These are phyloP conservation scores for Fagus sylvatica DNA, from an alignment of 306 rosid species.

Conservation along the genomic window DNA sequence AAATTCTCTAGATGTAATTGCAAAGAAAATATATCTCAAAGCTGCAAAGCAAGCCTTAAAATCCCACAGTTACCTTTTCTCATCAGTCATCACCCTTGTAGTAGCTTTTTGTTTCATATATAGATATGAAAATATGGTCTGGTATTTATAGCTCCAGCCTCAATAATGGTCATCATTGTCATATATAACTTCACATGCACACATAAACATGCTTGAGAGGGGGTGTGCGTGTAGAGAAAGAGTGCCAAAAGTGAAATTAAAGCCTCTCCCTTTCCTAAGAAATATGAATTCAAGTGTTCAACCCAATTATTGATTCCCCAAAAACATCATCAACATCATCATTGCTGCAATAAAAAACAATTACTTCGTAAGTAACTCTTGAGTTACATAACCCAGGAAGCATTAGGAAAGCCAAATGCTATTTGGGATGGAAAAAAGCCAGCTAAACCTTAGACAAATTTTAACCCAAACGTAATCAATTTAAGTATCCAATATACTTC, in stretches of 20 bases:
- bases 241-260: background rate
- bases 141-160: background rate
- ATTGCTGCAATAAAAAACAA: background rate
- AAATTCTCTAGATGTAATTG: background rate
- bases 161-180: background rate
- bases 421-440: background rate
- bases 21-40: background rate
- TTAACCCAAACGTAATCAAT: background rate
- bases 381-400: background rate
- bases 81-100: background rate
- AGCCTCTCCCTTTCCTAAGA: background rate
- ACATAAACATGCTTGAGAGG: background rate
- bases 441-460: background rate
- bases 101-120: background rate
- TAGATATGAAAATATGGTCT: background rate
- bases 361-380: background rate
- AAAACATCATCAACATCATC: background rate
- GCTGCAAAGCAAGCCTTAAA: background rate
- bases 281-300: background rate
- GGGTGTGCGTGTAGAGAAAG: too few species aligned
- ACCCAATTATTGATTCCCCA: background rate
- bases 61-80: background rate
- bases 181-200: background rate
- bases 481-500: background rate
- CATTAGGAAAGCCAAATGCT: too few species aligned